Base-by-base conservation (phyloP, 2,329 filamentous ascomycete species). In the Scleromitrula shiraiana region DNA sequence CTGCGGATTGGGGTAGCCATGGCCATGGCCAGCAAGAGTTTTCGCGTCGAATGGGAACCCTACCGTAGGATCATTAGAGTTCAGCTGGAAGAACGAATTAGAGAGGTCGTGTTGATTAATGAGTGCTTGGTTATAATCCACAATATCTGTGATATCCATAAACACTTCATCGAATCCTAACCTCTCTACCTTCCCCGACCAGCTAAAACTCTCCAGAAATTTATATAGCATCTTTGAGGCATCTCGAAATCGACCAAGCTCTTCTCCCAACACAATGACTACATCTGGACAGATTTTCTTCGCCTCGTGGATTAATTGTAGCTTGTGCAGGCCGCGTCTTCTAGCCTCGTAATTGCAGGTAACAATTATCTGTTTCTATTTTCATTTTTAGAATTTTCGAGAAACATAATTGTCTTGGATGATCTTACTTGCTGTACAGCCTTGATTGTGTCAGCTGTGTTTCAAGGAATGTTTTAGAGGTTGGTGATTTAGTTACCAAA, bases 311-410 rank as follows among this genome's bases (percentile, higher is more conserved):
- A 96, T 81, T 54, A 88, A 77, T 74, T 94, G 89, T 51, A 97
- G 74, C 70, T 98, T 97, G 65, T 77, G 73, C 46, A 90, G 74
- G 46, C 80, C 80, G n/a, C 69, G 76, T 43, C 80, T 71, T 29
- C 91, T 81, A 19, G 91, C 91, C 63, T 86, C 87, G 66, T 97
- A 97, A 68, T 97, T 97, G 75, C 88, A 94, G 4, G 89, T 95
- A 19, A 90, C 88, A 33, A 93, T 75, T 47, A 96, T 95, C 64
- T 60, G 58, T 46, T 62, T 62, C 58, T 61, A 24, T 19, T 33
- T 66, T 90, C 9, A 36, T 36, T 39, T n/a, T 43, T 17, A 32
- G 46, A 37, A 30, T 7, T 23, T 35, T 2, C 6, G 23, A 42
- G 17, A 22, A 20, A 8, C 29, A 24, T 12, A 26, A 41, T 22